Base-by-base conservation (phyloP, 106 monocot genomes). In the Gastrodia elata region DNA sequence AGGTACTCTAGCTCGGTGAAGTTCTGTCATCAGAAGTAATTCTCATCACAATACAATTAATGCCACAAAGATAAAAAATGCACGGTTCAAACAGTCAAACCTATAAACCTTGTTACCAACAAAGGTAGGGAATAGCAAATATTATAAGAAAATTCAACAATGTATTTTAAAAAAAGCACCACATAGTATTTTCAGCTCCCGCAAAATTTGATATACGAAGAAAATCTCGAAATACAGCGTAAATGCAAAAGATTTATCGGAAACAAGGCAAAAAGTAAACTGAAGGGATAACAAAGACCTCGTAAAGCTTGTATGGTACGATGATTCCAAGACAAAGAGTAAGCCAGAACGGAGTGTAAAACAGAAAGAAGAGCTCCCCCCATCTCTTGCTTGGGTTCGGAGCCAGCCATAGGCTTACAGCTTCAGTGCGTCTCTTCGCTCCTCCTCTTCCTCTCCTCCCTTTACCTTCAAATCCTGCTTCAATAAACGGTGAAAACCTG, bases 291-390 rank as follows among this genome's bases (percentile, higher is more conserved):
- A 18, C 32, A n/a, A 5, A 33, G 30, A 90, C 98, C 98, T 98
- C 98, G 77, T 98, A 98, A 68, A 98, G 93, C 82, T 89, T 98
- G 85, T 77, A 98, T 7, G 93, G 98, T n/a, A 98, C 92, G 76
- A 98, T 71, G 74, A 98, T 80, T 18, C 98, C 98, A 74, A 98
- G 88, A 77, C 88, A 93, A 37, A 98, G 86, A 5, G 91, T 89
- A 64, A 93, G 84, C 86, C 86, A 88, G 71, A 98, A 85, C 2
- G 98, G 93, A 1, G 98, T 93, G 80, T 97, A 97, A 52, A 92
- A 40, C 35, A 97, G 80, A 77, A 92, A 92, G 82, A 97, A 97
- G 43, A 38, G 67, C 82, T 92, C 91, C 38, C 89, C 95, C 95
- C 95, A 96, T 52, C 87, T 65, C 87, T 96, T 96, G 77, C 95